A percentile compares a stretch with the other conserved stretches of the same genome.
Conservation (phyloP, 192 early-diverging fungal species). For the Rhizophagus sp. region DNA sequence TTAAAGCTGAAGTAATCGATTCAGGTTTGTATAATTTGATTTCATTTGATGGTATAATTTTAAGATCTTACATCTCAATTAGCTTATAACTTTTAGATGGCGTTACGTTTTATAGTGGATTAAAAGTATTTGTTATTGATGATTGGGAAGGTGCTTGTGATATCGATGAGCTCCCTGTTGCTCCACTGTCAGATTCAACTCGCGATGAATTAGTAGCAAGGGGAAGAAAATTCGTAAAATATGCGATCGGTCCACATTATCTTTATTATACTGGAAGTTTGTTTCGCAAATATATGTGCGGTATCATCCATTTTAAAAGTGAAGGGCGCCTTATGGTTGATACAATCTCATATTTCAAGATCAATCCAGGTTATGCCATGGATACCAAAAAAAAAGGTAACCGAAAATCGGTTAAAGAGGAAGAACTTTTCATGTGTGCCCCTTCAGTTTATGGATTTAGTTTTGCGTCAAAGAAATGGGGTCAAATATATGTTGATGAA, state of each 20-base stretch:
- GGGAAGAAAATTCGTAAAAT: neutral
- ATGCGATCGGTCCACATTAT: slow-evolving; percentile 3
- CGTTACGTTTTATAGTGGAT: too few relatives aligned
- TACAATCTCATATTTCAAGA: neutral
- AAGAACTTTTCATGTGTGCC: too few relatives aligned
- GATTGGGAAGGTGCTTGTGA: neutral
- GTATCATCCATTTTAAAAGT: neutral
- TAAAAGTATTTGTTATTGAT: neutral
- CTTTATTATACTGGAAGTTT: neutral
- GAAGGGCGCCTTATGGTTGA: slow-evolving; percentile 7
- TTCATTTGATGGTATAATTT: too few relatives aligned
- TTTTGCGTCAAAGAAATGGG: too few relatives aligned
- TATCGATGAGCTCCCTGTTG: neutral
- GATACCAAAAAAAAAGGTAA: too few relatives aligned
- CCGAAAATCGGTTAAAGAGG: too few relatives aligned
- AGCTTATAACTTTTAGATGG: too few relatives aligned
- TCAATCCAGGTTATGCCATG: neutral
- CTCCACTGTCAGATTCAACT: neutral
- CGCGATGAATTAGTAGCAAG: neutral
- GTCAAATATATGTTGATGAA: too few relatives aligned
- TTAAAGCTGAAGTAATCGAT: too few relatives aligned
- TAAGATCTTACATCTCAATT: too few relatives aligned
- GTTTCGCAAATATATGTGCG: neutral
- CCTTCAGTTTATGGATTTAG: too few relatives aligned
- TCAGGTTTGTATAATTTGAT: too few relatives aligned